These are phyloP conservation scores for Pisolithus marmoratus DNA, from an alignment of 768 basidiomycete species.

Conservation along the genomic window DNA sequence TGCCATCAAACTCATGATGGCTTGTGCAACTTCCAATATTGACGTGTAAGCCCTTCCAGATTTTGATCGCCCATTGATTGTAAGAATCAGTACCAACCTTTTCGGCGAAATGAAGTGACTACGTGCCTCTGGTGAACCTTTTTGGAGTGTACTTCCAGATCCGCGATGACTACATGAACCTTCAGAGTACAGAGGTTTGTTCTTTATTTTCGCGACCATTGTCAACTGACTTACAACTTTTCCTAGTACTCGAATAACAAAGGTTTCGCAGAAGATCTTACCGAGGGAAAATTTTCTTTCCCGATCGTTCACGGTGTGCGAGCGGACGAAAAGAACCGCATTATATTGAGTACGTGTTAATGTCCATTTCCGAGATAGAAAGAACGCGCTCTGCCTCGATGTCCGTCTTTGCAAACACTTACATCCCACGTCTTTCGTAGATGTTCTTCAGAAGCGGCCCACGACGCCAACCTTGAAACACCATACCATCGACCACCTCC, in stretches of 20 bases:
- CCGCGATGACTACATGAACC: conserved; percentile 95
- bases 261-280: conserved; percentile 68
- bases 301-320: conserved; percentile 76
- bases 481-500: conserved; percentile 78
- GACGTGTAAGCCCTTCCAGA: conserved; percentile 41
- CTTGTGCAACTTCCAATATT: conserved; percentile 59
- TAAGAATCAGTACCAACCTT: no score
- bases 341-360: conserved; percentile 67
- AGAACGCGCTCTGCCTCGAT: neutral
- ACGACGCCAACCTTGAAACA: conserved; percentile 76
- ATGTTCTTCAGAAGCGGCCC: conserved; percentile 89
- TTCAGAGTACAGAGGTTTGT: conserved; percentile 76
- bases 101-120: conserved; percentile 50
- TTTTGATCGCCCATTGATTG: no score
- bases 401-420: neutral
- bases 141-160: conserved; percentile 96
- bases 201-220: neutral
- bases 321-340: conserved; percentile 69
- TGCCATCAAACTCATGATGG: conserved; percentile 96
- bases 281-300: conserved; percentile 80
- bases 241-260: conserved; percentile 60
- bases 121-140: conserved; percentile 87
- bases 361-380: neutral
- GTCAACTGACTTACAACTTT: neutral
- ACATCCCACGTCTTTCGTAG: conserved; percentile 31